phyloP scores from a whole-genome alignment of 202 grass and related monocot genomes.

The Zizania palustris region DNA sequence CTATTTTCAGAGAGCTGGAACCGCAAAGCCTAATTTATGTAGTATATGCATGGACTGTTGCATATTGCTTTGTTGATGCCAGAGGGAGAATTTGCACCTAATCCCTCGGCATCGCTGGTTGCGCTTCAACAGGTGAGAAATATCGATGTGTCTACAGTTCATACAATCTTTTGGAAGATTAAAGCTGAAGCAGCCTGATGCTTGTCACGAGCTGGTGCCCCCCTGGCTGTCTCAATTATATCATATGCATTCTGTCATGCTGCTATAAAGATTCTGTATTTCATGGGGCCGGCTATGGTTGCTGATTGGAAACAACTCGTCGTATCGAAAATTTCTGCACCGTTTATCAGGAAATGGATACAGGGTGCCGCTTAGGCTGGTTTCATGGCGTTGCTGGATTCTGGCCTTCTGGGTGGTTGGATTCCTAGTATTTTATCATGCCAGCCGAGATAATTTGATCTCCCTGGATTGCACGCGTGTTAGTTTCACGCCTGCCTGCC shows the following conservation, averaged over 20 bases:
- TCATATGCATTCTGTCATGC: slow-evolving; percentile 9
- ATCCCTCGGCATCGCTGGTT: background rate
- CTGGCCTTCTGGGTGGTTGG: background rate
- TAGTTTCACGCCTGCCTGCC: too few relatives aligned
- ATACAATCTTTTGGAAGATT: slow-evolving; percentile 1
- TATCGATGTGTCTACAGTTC: background rate
- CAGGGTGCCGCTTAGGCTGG: background rate
- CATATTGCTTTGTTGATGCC: slow-evolving; percentile 25
- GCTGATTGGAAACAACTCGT: slow-evolving; percentile 35
- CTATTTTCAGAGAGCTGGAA: slow-evolving; percentile 2
- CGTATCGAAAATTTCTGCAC: background rate
- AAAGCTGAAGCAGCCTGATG: slow-evolving; percentile 21
- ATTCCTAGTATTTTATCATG: slow-evolving; percentile 10
- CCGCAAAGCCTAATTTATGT: slow-evolving; percentile 19
- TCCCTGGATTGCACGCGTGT: slow-evolving; percentile 35
- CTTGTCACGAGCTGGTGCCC: slow-evolving; percentile 34
- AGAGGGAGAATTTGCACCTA: background rate
- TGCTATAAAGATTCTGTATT: slow-evolving; percentile 41
- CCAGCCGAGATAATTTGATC: slow-evolving; percentile 20
- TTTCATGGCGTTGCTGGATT: background rate
- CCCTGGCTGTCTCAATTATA: slow-evolving; percentile 36
- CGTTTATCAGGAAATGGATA: slow-evolving; percentile 30
- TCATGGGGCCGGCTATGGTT: slow-evolving; percentile 28
- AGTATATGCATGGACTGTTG: background rate
- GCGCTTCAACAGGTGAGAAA: slow-evolving; percentile 12